phyloP scores from a whole-genome alignment of 2,329 filamentous ascomycete genomes.

The Ascochyta fabae region DNA sequence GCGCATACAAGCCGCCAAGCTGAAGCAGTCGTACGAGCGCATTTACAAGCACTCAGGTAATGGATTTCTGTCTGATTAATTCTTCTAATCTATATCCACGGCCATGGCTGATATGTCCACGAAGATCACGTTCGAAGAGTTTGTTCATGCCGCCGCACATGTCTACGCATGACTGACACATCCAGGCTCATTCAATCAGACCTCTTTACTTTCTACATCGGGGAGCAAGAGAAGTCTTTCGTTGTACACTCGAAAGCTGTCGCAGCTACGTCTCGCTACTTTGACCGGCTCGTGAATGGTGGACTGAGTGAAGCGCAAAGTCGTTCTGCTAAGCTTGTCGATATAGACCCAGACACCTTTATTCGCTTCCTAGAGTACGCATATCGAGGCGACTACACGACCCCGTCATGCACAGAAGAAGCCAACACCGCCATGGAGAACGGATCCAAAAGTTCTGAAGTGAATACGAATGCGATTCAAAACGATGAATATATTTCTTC shows the following conservation, averaged over 20 bases:
- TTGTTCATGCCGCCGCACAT: not conserved
- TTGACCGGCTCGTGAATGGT: conserved; percentile 31
- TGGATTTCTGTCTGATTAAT: not conserved
- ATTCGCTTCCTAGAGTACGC: conserved; percentile 36
- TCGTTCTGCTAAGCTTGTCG: conserved; percentile 18
- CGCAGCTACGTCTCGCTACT: conserved; percentile 23
- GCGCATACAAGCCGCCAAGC: not conserved
- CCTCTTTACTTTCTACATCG: conserved; percentile 35
- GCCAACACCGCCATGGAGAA: not conserved
- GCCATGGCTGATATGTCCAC: conserved; percentile 13
- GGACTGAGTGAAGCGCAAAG: conserved; percentile 27
- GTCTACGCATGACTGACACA: not conserved
- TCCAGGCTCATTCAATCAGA: conserved; percentile 27
- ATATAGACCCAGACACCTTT: conserved; percentile 34
- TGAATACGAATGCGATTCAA: not conserved
- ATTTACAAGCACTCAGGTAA: not conserved
- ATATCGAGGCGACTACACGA: conserved; percentile 32
- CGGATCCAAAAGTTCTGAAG: not conserved
- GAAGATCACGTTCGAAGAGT: conserved; percentile 20
- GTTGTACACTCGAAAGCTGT: conserved; percentile 30
- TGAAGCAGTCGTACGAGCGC: not conserved
- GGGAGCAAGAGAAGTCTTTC: conserved; percentile 23
- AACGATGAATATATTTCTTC: not conserved
- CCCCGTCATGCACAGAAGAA: conserved; percentile 11
- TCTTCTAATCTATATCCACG: not conserved